Evolutionary conservation across 169 alveolate species (phyloP), one percentile per base, ranked within the genome.

Genomic region (Babesia ovata): DNA sequence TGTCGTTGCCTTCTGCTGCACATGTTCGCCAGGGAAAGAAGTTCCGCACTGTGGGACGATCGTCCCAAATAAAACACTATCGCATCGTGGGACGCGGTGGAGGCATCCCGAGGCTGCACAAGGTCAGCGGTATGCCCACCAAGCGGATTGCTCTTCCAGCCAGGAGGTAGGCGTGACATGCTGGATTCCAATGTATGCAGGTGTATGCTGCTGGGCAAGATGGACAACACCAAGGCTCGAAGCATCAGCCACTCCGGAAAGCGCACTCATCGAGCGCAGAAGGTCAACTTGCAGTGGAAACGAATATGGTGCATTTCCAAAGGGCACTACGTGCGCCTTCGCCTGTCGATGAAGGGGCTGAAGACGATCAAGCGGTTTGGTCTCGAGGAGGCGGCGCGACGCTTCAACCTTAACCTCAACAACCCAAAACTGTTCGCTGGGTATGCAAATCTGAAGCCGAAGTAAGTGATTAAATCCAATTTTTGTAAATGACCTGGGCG

Each of bases 161-260:
- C 42, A 36, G 94, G 53, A 86, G 94, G 95, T 92, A 46, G 56
- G 79, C 13, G 50, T 11, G 45, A 2, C 24, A 21, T 4, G 13
- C 36, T 14, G 13, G 46, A 28, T 28, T 42, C 50, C 13, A 19
- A 21, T 19, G 33, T 22, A 12, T 21, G 22, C 74, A 92, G 96
- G 87, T 92, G 96, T 65, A 76, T 86, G 91, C 67, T 92, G 48
- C 75, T 92, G 39, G 95, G 95, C n/a, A 92, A 92, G 62, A 92
- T 92, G 96, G 96, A 91, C 75, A 92, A 92, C 74, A 72, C 93
- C 56, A 87, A 87, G 70, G 95, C 95, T 21, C 73, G 82, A 24
- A 63, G 87, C 45, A 73, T 84, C 16, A 89, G 95, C 83, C 94
- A 89, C 66, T 90, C 95, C 16, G 92, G 91, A n/a, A 58, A 79